phyloP scores from a whole-genome alignment of 129 eudicot genomes.

The Silybum marianum region DNA sequence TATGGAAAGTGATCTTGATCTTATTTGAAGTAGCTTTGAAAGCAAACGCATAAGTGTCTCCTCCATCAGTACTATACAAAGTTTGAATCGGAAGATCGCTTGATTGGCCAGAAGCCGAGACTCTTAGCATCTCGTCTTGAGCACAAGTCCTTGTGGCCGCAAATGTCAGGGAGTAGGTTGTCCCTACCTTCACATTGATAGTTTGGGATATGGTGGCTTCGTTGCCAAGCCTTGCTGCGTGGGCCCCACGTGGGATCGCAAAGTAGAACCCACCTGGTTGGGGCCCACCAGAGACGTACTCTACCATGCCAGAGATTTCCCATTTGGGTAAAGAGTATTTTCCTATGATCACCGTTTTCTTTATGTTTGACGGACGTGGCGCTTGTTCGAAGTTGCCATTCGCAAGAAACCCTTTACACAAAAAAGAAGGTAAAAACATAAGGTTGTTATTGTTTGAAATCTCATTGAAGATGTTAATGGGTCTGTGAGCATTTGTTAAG shows the following conservation, averaged over 20 bases:
- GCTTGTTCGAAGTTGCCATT: constrained; percentile 44
- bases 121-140: constrained; percentile 53
- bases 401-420: constrained; percentile 35
- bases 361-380: constrained; percentile 37
- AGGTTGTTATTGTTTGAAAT: background rate
- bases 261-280: constrained; percentile 56
- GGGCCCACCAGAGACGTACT: constrained; percentile 56
- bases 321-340: constrained; percentile 45
- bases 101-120: constrained; percentile 36
- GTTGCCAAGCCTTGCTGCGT: constrained; percentile 61
- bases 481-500: background rate
- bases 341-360: constrained; percentile 36
- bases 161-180: constrained; percentile 49
- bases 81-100: constrained; percentile 62
- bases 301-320: constrained; percentile 45
- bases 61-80: constrained; percentile 58
- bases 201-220: constrained; percentile 57
- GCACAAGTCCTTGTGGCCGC: constrained; percentile 68
- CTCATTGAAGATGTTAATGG: background rate
- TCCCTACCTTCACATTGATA: constrained; percentile 30
- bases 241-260: constrained; percentile 57
- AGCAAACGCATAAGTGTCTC: constrained; percentile 71
- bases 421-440: background rate
- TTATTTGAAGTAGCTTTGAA: constrained; percentile 44
- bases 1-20: constrained; percentile 48